Base-by-base conservation (phyloP, 1,284 basidiomycete species). In the Ceratobasidium papillatum region DNA sequence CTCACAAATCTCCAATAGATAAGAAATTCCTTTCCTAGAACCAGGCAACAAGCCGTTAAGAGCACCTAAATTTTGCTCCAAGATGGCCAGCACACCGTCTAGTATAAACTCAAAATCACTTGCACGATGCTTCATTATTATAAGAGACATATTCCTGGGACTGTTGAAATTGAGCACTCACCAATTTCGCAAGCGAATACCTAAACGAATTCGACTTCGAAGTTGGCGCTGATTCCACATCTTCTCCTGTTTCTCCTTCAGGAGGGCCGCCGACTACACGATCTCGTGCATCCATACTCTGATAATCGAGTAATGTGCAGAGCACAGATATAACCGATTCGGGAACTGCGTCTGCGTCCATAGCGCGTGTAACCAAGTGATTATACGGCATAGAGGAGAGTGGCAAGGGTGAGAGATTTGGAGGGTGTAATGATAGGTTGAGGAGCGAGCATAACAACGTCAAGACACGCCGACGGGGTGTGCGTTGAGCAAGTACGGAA, bases 401-500 rank as follows among this genome's bases (percentile, higher is more conserved):
- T 3, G 69, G 69, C 32, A 72, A 38, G 2, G 69, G 69, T 11
- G 69, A 72, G 9, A 72, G 80, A 68, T 84, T 84, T 27, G 87
- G 82, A 0, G 90, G 88, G 80, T 91, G 92, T 85, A 98, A 89
- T 17, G 90, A 89, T 5, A 94, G 96, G 81, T 98, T 98, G 76
- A 98, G 85, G 61, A 96, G 84, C 9, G 95, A 97, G 81, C 96
- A 98, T 5, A 98, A 84, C 14, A 98, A 84, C 0, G 95, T 95
- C 62, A 98, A 86, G 17, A 96, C 90, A 77, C 95, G 88, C 59
- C 94, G 88, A 38, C 94, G 87, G 75, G 92, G 90, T 54, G 91
- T 89, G 78, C 59, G 69, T 43, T 76, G 64, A 17, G 89, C 88
- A 81, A 94, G 91, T 12, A 94, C 91, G 74, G 92, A 85, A 80